These are phyloP conservation scores for Mucor lusitanicus DNA, from an alignment of 371 early-diverging fungal genomes.

Conservation along the genomic window DNA sequence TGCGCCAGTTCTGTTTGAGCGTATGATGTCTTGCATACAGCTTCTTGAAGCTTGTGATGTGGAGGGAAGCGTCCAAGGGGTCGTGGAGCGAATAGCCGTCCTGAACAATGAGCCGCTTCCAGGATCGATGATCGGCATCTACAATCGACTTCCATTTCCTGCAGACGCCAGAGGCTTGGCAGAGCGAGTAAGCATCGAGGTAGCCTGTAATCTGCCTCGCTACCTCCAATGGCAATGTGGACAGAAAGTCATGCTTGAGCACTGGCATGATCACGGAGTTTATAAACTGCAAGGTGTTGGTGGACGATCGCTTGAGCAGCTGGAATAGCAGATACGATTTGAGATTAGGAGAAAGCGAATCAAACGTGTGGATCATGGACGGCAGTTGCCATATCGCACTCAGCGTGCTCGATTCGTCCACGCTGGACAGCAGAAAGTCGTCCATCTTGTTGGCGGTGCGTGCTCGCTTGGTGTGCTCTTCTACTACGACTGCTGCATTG, in stretches of 20 bases:
- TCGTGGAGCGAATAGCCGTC: conserved; percentile 36
- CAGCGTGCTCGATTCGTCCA: not conserved
- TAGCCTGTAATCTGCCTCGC: conserved; percentile 74
- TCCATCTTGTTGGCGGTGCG: not conserved
- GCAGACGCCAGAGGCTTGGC: conserved; percentile 75
- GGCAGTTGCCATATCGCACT: conserved; percentile 23
- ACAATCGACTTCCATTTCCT: conserved; percentile 75
- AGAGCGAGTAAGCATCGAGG: conserved; percentile 76
- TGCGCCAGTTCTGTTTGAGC: conserved; percentile 82
- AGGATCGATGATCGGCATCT: conserved; percentile 67
- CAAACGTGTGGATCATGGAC: conserved; percentile 41
- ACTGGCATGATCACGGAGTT: conserved; percentile 76
- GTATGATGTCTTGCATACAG: conserved; percentile 72
- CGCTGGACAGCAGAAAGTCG: not conserved
- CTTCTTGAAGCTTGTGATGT: conserved; percentile 27
- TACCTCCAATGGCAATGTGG: conserved; percentile 78
- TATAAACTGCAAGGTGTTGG: conserved; percentile 81
- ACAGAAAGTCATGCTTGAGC: conserved; percentile 84
- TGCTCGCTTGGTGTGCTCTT: conserved; percentile 8
- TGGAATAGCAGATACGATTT: conserved; percentile 42
- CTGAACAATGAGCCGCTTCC: conserved; percentile 50
- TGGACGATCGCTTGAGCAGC: conserved; percentile 43
- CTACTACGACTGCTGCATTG: not conserved
- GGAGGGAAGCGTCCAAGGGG: not conserved
- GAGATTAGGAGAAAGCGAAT: conserved; percentile 26